Base-by-base conservation (phyloP, 345 rosid species). In the Pugionium cornutum region DNA sequence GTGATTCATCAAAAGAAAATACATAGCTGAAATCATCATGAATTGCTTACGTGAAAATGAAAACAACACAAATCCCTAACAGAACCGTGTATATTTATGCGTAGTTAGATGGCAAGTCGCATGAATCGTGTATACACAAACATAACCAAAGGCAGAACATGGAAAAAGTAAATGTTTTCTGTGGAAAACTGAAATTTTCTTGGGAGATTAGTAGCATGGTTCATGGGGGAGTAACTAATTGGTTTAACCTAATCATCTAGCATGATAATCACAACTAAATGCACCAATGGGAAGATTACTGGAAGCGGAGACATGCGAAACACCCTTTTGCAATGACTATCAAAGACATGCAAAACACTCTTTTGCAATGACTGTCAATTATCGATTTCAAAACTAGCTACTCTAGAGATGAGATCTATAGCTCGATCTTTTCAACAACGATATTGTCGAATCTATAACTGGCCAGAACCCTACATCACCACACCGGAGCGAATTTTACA, bases 171-270 rank as follows among this genome's bases (percentile, higher is more conserved):
- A n/a, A 9, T 18, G 18, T 18, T 18, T 18, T 18, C 18, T 18
- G 18, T 18, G 18, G 18, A 18, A 18, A 18, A 18, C 18, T 18
- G 18, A 18, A 18, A 18, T 18, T 18, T 18, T 18, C 18, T 18
- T 18, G 18, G 18, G 18, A 18, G 18, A 18, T 18, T 3, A 45
- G 11, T 56, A 36, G 4, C n/a, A 30, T 9, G 34, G 47, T n/a
- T 5, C 55, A 47, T 9, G 57, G 27, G 18, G 33, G 57, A 57
- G 41, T 3, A 50, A 40, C 58, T 25, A 31, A 8, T 56, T 32
- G 7, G 65, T 25, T 31, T 58, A 58, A 68, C 30, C 58, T 10
- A 68, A 40, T 0, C 35, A 30, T 57, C 27, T 35, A 36, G 32
- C 3, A 29, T 46, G 1, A 46, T 55, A 58, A 56, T 4, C 34